Evolutionary conservation across 2,329 filamentous ascomycete genomes (phyloP), one percentile per base, ranked within the genome.

Genomic region (Clonostachys rhizophaga): DNA sequence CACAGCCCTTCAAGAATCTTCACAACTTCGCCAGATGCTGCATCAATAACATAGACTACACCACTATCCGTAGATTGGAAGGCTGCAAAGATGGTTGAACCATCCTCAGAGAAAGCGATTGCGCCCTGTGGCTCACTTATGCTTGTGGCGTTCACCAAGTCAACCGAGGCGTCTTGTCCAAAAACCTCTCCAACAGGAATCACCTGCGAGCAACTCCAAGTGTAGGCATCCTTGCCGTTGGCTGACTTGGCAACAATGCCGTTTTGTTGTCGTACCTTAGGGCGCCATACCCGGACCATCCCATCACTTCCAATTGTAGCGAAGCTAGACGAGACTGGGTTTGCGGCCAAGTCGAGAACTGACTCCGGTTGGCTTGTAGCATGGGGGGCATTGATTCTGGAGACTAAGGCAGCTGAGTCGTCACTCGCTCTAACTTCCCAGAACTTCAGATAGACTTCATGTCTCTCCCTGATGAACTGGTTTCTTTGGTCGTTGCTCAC

Each of bases 371-470:
- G 65, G 50, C 66, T 67, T 47, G 79, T 77, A 49, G 76, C 74
- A 65, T 99, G 92, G 14, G 94, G 91, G 9, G 83, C 79, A 61
- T 96, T 91, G 46, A 97, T 82, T 49, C 92, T 83, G 3, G 91
- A 87, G 45, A 89, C 83, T 11, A 99, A 74, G 50, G 88, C 83
- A 75, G 94, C 89, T 55, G 70, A 59, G 59, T 79, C 60, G 59
- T 73, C 60, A 58, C 74, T 58, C 57, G 72, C 60, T 67, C 80
- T 81, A 67, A 87, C 66, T 63, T 84, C 69, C 94, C 94, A 99
- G 63, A 99, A 94, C 62, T 96, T 96, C 44, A 99, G 74, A 58
- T 87, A 88, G 1, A 91, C 80, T 62, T 97, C 92, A 40, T 78
- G 77, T 51, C 72, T 75, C 51, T 76, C 74, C 34, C 68, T 67